A percentile compares a stretch with the other conserved stretches of the same genome.
phyloP scores from a whole-genome alignment of 2,329 filamentous ascomycete genomes.

The Dactylella cylindrospora region DNA sequence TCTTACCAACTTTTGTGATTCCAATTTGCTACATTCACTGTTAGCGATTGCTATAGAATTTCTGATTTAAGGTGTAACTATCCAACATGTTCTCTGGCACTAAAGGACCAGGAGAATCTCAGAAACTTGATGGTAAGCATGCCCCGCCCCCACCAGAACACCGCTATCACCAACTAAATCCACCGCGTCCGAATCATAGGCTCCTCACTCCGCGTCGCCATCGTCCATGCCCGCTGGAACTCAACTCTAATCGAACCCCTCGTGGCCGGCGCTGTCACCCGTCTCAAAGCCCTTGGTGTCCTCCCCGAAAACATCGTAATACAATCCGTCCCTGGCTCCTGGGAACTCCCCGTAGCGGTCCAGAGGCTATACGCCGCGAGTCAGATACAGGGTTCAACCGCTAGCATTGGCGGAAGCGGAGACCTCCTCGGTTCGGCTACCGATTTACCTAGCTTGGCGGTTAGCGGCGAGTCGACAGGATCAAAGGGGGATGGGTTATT shows the following conservation, averaged over 20 bases:
- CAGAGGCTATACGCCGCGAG: constrained; percentile 85
- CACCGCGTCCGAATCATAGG: constrained; percentile 52
- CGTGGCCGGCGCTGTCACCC: constrained; percentile 75
- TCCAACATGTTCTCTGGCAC: constrained; percentile 47
- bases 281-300: constrained; percentile 76
- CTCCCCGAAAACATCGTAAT: constrained; percentile 83
- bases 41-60: no score
- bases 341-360: constrained; percentile 88
- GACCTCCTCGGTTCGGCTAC: constrained; percentile 69
- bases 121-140: constrained; percentile 47
- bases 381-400: constrained; percentile 73
- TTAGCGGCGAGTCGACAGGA: not conserved
- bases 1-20: no score
- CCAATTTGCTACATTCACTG: no score
- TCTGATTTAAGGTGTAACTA: not conserved
- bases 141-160: not conserved
- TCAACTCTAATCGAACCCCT: constrained; percentile 80
- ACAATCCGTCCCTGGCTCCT: constrained; percentile 88
- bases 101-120: constrained; percentile 48
- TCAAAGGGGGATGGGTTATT: constrained; percentile 49
- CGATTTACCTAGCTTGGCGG: constrained; percentile 19
- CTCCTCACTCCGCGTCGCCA: constrained; percentile 79
- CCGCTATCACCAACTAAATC: not conserved
- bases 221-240: constrained; percentile 97
- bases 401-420: constrained; percentile 65